Evolutionary conservation across 192 early-diverging fungal genomes (phyloP), one percentile per base, ranked within the genome.

Genomic region (Coemansia sp.): DNA sequence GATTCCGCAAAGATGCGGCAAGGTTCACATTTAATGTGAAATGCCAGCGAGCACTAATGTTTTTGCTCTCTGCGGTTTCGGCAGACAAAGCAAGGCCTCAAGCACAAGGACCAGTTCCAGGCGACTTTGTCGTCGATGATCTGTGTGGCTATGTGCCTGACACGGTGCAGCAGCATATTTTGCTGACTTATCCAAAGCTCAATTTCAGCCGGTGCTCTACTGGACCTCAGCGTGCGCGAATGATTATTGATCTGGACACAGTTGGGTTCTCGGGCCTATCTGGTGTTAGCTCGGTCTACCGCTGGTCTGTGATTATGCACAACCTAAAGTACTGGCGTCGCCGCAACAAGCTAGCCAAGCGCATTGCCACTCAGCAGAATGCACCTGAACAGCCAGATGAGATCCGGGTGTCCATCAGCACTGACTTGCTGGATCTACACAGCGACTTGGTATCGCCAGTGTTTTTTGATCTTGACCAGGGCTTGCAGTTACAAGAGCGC

Each of bases 251-350:
- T 30, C 61, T 78, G 31, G 26, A 53, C 13, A 63, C 74, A 2
- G 16, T 45, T 7, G 62, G 53, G 15, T 54, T 78, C 18, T 41
- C 57, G 13, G 74, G 67, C 18, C 31, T 40, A 2, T 61, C 59
- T 12, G 37, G 61, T 15, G 74, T 78, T 16, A 63, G 59, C 43
- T 70, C 74, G 5, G 63, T 78, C 1, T 78, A 78, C 36, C 63
- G 74, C 7, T 78, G 74, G 74, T 55, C 74, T 0, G 74, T 78
- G 35, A 63, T 70, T 57, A 78, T 78, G 74, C 68, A 67, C 30
- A 68, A 78, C 33, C 37, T 78, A 13, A 62, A 67, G 39, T 78
- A 70, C 57, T 78, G 74, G 74, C 57, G 41, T 6, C 68, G 74
- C 15, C 68, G 74, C 39, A 62, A 55, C 33, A 66, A 57, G 41